Base-by-base conservation (phyloP, 495 filamentous ascomycete genomes). In the Delitschia confertaspora region DNA sequence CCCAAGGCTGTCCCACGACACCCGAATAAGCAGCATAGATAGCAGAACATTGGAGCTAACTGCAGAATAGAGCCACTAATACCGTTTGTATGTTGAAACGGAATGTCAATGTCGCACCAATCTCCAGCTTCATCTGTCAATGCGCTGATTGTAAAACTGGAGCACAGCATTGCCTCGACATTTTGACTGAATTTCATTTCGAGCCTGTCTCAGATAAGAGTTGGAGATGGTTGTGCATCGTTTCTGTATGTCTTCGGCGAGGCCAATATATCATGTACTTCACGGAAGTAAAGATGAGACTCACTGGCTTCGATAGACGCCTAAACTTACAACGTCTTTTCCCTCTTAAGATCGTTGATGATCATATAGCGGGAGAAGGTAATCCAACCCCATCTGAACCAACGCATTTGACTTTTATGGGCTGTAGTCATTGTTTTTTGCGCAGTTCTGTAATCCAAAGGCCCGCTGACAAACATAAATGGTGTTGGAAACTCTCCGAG, bases 361-460 rank as follows among this genome's bases (percentile, higher is more conserved):
- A 83, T 74, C 91, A 98, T 96, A 66, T 96, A 98, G 45, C 91
- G 69, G 45, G 86, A 87, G 42, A 94, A 53, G 4, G 73, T 70
- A 56, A 98, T 93, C 91, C 91, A 98, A 0, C 87, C 88, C 78
- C 86, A 96, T 7, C 91, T 75, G 59, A 96, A 98, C 91, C 91
- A 98, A 26, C 82, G 72, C 91, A 98, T 98, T 73, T 98, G 91
- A 63, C 88, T 95, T 69, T 75, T 68, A 65, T 98, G 91, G 7
- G 79, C 87, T 34, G 71, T 68, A 0, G 80, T 82, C 91, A 98
- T 98, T 13, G 91, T 91, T 32, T 65, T 69, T 67, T 85, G 80
- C 32, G 84, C 91, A 19, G 65, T 74, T 59, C 80, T 62, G 59
- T 75, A 80, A 57, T 69, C 74, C 31, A 42, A 54, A 29, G 67